Evolutionary conservation across 2,329 filamentous ascomycete species (phyloP).

Genomic region (Xylaria sp.): DNA sequence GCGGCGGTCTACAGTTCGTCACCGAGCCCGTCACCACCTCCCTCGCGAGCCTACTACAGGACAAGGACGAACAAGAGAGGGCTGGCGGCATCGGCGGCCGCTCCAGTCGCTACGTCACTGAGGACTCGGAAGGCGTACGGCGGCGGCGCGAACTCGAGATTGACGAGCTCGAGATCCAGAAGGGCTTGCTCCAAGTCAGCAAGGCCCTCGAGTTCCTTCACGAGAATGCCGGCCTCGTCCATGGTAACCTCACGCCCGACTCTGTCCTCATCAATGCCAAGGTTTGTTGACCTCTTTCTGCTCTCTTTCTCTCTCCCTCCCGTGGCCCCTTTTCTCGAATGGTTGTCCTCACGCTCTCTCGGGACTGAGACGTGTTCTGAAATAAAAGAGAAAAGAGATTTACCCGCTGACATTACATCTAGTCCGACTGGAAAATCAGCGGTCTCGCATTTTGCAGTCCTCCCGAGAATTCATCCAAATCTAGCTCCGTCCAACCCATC

Average conservation of each 20-base stretch:
- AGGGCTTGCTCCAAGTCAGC: slow-evolving; percentile 90
- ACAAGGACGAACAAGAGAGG: slow-evolving; percentile 89
- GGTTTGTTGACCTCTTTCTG: slow-evolving; percentile 50
- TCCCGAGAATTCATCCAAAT: slow-evolving; percentile 77
- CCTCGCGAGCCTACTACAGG: slow-evolving; percentile 81
- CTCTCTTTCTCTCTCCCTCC: too few species aligned
- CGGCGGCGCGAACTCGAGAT: slow-evolving; percentile 87
- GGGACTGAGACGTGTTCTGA: too few species aligned
- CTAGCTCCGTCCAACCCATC: slow-evolving; percentile 81
- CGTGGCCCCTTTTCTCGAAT: not conserved
- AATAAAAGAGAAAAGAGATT: not conserved
- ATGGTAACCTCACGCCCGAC: slow-evolving; percentile 94
- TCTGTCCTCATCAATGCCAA: slow-evolving; percentile 95
- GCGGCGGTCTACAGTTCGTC: slow-evolving; percentile 92
- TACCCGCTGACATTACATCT: slow-evolving; percentile 49
- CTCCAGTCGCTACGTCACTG: slow-evolving; percentile 81
- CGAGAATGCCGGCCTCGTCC: slow-evolving; percentile 92
- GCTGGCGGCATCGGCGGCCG: slow-evolving; percentile 74
- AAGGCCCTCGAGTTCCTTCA: slow-evolving; percentile 96
- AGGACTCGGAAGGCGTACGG: slow-evolving; percentile 78
- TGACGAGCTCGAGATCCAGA: slow-evolving; percentile 97
- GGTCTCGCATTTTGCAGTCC: slow-evolving; percentile 91
- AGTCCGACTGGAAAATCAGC: slow-evolving; percentile 98
- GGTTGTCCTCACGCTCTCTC: not conserved
- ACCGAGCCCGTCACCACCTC: slow-evolving; percentile 92